Conservation (phyloP, 768 basidiomycete genomes). For the Tricholoma saponaceum region DNA sequence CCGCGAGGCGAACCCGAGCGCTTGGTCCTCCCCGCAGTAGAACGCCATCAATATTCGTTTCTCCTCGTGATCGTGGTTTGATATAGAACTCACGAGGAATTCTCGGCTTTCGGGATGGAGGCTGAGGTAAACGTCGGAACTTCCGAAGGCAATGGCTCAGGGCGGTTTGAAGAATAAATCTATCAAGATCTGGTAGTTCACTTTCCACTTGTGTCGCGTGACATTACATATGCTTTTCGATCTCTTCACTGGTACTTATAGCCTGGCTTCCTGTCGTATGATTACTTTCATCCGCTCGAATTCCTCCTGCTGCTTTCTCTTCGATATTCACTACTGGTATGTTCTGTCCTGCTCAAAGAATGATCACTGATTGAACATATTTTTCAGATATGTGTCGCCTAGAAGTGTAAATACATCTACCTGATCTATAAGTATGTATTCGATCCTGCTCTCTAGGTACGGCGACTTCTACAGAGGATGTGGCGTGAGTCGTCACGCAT, state of each 20-base stretch:
- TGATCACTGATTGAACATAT: conserved; percentile 4
- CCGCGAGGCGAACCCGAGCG: conserved; percentile 6
- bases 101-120: conserved; percentile 11
- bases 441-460: conserved; percentile 21
- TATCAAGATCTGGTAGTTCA: conserved; percentile 13
- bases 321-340: conserved; percentile 3
- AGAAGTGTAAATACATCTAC: conserved; percentile 43
- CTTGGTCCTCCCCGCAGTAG: conserved; percentile 5
- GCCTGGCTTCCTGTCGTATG: conserved; percentile 11
- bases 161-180: conserved; percentile 18
- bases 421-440: conserved; percentile 1
- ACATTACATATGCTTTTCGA: conserved; percentile 19
- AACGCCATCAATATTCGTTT: conserved; percentile 1
- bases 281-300: conserved; percentile 14
- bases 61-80: conserved; percentile 16
- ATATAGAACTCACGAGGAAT: conserved; percentile 4
- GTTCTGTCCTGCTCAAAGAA: not conserved
- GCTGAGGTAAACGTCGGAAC: conserved; percentile 15
- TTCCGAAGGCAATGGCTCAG: conserved; percentile 20
- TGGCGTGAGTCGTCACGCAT: conserved; percentile 25
- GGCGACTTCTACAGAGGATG: conserved; percentile 44
- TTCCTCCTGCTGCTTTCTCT: conserved; percentile 9
- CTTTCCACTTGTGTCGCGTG: conserved; percentile 27
- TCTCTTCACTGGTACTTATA: conserved; percentile 17
- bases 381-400: conserved; percentile 46